A percentile compares a stretch with the other conserved stretches of the same genome.
These are phyloP conservation scores for Trichoderma sp. DNA, from an alignment of 2,329 filamentous ascomycete genomes.

Conservation along the genomic window DNA sequence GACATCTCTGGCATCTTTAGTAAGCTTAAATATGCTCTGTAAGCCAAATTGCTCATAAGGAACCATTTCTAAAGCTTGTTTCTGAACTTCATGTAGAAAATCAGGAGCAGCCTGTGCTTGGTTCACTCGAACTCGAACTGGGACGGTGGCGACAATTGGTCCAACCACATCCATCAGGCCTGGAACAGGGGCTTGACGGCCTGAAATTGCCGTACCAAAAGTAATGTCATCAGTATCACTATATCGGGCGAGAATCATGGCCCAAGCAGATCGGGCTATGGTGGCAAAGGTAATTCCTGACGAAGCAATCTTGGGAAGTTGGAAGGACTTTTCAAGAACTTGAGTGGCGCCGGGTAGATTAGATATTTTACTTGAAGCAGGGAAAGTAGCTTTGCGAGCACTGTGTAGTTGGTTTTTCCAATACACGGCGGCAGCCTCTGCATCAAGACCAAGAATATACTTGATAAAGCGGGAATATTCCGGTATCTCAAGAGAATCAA, in stretches of 20 bases:
- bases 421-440: neutral
- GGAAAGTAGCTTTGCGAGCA: conserved; percentile 8
- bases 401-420: conserved; percentile 11
- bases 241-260: conserved; percentile 42
- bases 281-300: conserved; percentile 29
- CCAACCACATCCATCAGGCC: conserved; percentile 26
- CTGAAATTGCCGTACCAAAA: conserved; percentile 29
- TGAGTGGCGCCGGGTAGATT: neutral
- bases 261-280: conserved; percentile 33
- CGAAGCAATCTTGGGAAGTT: neutral
- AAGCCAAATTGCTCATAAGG: conserved; percentile 31
- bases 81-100: conserved; percentile 24
- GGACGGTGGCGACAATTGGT: conserved; percentile 24
- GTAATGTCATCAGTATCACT: conserved; percentile 32
- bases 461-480: conserved; percentile 17
- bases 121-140: conserved; percentile 12
- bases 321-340: neutral
- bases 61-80: conserved; percentile 27
- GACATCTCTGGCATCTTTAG: conserved; percentile 17
- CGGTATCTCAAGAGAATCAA: neutral
- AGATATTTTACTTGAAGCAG: neutral
- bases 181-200: conserved; percentile 30
- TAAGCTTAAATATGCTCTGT: conserved; percentile 28
- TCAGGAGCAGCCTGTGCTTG: neutral
- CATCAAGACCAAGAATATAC: neutral